Percentiles rank a stretch among this genome's conserved stretches.
Conservation (phyloP, 2,329 filamentous ascomycete species). For the Fusarium sp. region DNA sequence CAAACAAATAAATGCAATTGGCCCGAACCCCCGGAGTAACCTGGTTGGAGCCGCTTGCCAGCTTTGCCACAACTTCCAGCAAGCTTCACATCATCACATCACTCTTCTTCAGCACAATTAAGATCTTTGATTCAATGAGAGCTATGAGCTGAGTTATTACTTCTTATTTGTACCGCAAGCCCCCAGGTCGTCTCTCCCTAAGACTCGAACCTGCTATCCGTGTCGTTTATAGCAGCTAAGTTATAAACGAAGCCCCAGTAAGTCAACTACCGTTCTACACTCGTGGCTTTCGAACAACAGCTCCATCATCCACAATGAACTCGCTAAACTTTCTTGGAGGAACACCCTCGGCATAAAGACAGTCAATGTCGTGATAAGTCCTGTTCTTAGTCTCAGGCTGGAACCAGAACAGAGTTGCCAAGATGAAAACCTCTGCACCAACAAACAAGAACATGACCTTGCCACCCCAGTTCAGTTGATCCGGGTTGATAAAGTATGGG, state of each 20-base stretch:
- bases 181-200: neutral
- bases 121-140: neutral
- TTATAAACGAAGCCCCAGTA: neutral
- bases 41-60: too few relatives aligned
- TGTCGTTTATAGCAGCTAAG: neutral
- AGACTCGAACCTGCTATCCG: neutral
- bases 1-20: too few relatives aligned
- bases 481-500: slow-evolving; percentile 53
- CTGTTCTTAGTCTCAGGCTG: slow-evolving; percentile 55
- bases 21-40: too few relatives aligned
- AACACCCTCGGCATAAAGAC: slow-evolving; percentile 41
- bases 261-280: neutral
- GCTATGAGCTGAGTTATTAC: neutral
- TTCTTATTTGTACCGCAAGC: neutral
- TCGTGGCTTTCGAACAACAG: slow-evolving; percentile 16
- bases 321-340: slow-evolving; percentile 42
- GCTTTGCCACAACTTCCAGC: neutral
- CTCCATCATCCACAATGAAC: slow-evolving; percentile 35
- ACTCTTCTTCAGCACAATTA: neutral
- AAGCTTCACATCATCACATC: neutral
- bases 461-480: slow-evolving; percentile 53
- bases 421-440: slow-evolving; percentile 49
- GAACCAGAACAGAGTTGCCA: slow-evolving; percentile 47
- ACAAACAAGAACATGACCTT: slow-evolving; percentile 54
- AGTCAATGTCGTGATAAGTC: slow-evolving; percentile 50